phyloP scores from a whole-genome alignment of 306 rosid genomes.

The Quercus agrifolia region DNA sequence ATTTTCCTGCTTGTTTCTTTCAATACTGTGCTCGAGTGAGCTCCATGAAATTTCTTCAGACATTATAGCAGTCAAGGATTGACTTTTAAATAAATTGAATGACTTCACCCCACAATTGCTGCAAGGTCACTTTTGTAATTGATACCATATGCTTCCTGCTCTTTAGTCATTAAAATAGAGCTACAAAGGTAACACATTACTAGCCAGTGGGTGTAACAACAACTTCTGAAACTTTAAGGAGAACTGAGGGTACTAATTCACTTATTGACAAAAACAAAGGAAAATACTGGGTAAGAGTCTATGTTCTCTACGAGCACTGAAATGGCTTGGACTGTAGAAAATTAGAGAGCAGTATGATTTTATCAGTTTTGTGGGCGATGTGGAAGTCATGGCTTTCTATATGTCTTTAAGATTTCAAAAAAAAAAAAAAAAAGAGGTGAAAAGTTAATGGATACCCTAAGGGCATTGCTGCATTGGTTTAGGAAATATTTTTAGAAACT shows the following conservation, averaged over 20 bases:
- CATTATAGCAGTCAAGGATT: constrained; percentile 11
- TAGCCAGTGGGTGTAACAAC: neutral
- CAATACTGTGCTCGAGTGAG: constrained; percentile 4
- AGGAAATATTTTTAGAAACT: too few species aligned
- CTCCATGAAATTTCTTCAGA: constrained; percentile 11
- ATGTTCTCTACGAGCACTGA: neutral
- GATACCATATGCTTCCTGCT: neutral
- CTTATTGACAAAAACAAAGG: neutral
- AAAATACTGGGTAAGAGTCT: neutral
- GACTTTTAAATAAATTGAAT: constrained; percentile 8
- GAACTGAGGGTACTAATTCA: neutral
- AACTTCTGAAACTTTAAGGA: neutral
- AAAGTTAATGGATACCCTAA: too few species aligned
- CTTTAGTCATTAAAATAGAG: neutral
- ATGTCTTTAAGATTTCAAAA: neutral
- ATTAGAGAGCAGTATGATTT: neutral
- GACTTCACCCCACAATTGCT: neutral
- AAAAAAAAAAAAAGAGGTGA: neutral
- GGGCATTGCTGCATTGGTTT: too few species aligned
- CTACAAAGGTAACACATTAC: neutral
- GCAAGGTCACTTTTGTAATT: neutral
- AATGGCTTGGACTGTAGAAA: neutral
- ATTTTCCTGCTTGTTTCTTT: constrained; percentile 3
- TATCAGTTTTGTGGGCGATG: too few species aligned
- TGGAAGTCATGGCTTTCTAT: too few species aligned